A percentile compares a stretch with the other conserved stretches of the same genome.
These are phyloP conservation scores for Mucor mucedo DNA, from an alignment of 371 early-diverging fungal species.

Conservation along the genomic window DNA sequence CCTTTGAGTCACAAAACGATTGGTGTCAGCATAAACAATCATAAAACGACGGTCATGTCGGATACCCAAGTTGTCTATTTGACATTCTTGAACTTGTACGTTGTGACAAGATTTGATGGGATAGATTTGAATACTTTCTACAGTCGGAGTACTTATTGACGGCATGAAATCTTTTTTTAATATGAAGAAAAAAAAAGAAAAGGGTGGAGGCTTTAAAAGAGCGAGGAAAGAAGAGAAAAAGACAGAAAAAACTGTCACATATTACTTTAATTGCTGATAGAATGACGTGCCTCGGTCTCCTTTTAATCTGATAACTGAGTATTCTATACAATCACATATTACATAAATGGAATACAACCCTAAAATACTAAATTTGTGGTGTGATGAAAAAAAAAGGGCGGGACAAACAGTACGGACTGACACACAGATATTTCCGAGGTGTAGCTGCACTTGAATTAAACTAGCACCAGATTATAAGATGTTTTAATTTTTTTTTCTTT, in stretches of 20 bases:
- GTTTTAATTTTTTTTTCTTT: conserved; percentile 1
- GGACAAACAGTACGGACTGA: conserved; percentile 21
- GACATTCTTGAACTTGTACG: conserved; percentile 34
- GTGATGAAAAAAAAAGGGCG: neutral
- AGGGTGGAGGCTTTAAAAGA: neutral
- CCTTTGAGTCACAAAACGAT: conserved; percentile 53
- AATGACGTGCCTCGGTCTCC: too few species aligned
- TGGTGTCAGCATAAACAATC: conserved; percentile 40
- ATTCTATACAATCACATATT: neutral
- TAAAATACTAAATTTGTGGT: neutral
- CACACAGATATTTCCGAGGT: conserved; percentile 27
- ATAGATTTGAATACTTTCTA: conserved; percentile 38
- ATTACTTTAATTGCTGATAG: too few species aligned
- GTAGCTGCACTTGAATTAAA: conserved; percentile 14
- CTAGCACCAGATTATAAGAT: conserved; percentile 13
- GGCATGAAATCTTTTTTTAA: conserved; percentile 18
- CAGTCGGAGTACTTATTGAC: conserved; percentile 15
- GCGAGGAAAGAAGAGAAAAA: neutral
- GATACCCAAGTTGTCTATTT: conserved; percentile 43
- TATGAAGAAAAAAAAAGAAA: conserved; percentile 1
- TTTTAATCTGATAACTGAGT: neutral
- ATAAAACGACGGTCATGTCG: conserved; percentile 51
- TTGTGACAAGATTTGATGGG: conserved; percentile 56
- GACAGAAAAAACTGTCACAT: neutral
- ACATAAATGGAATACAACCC: neutral